Conservation (phyloP, 2,329 filamentous ascomycete genomes). For the Aspergillus sp. region DNA sequence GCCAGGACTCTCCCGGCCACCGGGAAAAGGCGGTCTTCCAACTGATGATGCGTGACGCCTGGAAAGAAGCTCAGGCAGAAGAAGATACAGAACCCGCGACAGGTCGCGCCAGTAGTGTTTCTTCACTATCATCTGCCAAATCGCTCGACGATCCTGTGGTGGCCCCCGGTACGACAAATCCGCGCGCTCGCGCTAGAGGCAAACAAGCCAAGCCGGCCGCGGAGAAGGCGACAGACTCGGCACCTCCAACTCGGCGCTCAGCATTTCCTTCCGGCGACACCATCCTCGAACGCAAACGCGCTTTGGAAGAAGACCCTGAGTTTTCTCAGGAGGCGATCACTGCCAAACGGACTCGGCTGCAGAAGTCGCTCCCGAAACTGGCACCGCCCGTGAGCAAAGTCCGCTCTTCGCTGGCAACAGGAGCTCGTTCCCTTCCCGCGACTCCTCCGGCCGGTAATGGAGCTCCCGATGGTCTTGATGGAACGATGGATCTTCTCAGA, state of each 20-base stretch:
- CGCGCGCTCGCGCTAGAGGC: slow-evolving; percentile 17
- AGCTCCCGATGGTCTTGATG: background rate
- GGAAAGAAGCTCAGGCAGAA: slow-evolving; percentile 19
- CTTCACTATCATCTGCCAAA: slow-evolving; percentile 40
- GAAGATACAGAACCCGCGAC: slow-evolving; percentile 10
- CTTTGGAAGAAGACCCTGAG: slow-evolving; percentile 28
- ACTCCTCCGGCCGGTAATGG: slow-evolving; percentile 8
- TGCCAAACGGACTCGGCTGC: slow-evolving; percentile 26
- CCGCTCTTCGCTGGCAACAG: slow-evolving; percentile 21
- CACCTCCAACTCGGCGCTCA: slow-evolving; percentile 11
- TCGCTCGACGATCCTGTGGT: slow-evolving; percentile 32
- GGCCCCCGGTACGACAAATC: slow-evolving; percentile 12
- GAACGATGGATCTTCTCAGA: slow-evolving; percentile 1
- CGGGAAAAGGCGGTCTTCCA: slow-evolving; percentile 29
- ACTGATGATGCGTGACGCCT: slow-evolving; percentile 26
- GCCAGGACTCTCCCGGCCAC: slow-evolving; percentile 24
- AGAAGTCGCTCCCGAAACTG: slow-evolving; percentile 18
- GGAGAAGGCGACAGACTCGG: slow-evolving; percentile 11
- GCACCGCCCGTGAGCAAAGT: slow-evolving; percentile 23
- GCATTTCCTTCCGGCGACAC: slow-evolving; percentile 21
- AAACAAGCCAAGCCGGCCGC: slow-evolving; percentile 26
- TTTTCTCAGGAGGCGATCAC: slow-evolving; percentile 23
- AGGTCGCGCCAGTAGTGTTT: slow-evolving; percentile 27
- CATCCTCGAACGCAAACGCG: slow-evolving; percentile 25
- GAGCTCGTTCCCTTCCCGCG: slow-evolving; percentile 9